phyloP scores from a whole-genome alignment of 140 eudicot genomes.

The Ambrosia hybrid region DNA sequence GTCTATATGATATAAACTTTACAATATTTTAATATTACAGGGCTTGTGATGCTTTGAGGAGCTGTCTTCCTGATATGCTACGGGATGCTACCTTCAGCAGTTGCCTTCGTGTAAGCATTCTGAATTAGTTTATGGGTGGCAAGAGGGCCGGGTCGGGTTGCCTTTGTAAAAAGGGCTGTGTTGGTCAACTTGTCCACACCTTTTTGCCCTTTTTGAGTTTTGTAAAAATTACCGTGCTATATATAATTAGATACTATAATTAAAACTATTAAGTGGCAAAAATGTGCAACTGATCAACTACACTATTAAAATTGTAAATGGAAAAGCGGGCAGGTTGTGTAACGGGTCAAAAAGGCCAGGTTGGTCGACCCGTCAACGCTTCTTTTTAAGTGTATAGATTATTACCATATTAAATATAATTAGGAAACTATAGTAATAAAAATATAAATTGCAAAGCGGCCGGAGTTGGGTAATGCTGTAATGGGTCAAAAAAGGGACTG shows the following conservation, averaged over 20 bases:
- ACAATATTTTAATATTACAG: conserved; percentile 6
- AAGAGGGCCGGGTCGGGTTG: background rate
- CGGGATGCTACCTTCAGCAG: conserved; percentile 17
- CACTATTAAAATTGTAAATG: background rate
- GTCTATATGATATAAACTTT: background rate
- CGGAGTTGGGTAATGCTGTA: background rate
- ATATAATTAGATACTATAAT: background rate
- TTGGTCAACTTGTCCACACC: background rate
- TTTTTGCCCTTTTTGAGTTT: background rate
- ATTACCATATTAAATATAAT: background rate
- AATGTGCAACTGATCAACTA: background rate
- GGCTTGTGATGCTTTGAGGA: conserved; percentile 25
- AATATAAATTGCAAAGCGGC: background rate
- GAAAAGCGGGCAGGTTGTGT: background rate
- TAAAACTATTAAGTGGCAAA: background rate
- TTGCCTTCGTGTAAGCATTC: conserved; percentile 21
- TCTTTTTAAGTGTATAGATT: background rate
- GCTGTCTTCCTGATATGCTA: conserved; percentile 17
- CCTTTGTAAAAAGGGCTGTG: background rate
- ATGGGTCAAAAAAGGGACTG: background rate
- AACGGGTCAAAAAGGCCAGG: background rate
- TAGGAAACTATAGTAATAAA: background rate
- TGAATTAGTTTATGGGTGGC: background rate
- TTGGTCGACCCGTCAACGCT: background rate
- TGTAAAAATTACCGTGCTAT: background rate